Evolutionary conservation across 2,329 filamentous ascomycete genomes (phyloP).

Genomic region (Drechslerella dactyloides): DNA sequence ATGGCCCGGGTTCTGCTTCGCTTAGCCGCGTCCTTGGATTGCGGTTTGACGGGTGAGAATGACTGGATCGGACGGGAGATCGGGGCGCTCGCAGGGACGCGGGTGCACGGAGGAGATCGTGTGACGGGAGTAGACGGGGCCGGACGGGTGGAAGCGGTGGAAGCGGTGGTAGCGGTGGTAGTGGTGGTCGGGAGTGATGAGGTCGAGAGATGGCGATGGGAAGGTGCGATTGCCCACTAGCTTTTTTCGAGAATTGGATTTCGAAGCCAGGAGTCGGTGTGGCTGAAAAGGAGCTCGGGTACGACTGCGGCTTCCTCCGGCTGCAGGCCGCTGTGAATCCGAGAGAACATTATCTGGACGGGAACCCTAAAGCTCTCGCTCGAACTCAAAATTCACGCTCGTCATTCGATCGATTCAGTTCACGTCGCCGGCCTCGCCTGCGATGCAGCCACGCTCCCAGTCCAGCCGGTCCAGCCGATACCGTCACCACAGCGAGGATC

Average conservation of each 20-base stretch:
- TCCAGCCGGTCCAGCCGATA: slow-evolving; percentile 19
- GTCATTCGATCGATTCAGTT: background rate
- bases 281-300: slow-evolving; percentile 50
- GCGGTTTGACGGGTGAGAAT: slow-evolving; percentile 15
- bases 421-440: slow-evolving; percentile 5
- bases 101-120: background rate
- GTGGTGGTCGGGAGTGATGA: slow-evolving; percentile 17
- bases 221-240: no score
- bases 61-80: slow-evolving; percentile 17
- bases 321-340: no score
- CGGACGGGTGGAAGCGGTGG: slow-evolving; percentile 9
- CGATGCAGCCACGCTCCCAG: slow-evolving; percentile 10
- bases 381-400: background rate
- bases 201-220: slow-evolving; percentile 28
- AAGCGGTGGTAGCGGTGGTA: no score
- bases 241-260: slow-evolving; percentile 17
- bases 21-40: slow-evolving; percentile 48
- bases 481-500: slow-evolving; percentile 11
- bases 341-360: no score
- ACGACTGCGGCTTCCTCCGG: slow-evolving; percentile 26
- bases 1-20: slow-evolving; percentile 38
- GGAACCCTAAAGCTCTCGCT: no score
- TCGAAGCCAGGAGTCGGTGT: slow-evolving; percentile 21
- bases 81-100: slow-evolving; percentile 15
- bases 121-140: slow-evolving; percentile 3